Conservation (phyloP, 331 rosid genomes). For the Quercus tomentella region DNA sequence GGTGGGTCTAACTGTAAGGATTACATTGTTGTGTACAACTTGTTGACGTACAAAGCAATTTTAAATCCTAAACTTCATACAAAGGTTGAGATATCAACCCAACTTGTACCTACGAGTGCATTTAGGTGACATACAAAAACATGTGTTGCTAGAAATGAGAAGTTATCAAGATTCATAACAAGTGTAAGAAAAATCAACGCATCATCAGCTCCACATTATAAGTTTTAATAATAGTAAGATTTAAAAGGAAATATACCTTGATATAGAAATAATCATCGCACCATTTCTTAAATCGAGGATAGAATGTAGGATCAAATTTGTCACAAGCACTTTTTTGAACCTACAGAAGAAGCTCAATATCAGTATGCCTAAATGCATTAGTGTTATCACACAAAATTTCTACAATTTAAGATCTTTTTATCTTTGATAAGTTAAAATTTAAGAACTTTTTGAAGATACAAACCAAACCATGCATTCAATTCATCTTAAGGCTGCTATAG, state of each 20-base stretch:
- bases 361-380: neutral
- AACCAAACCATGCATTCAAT: neutral
- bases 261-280: slow-evolving; percentile 96
- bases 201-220: slow-evolving; percentile 4
- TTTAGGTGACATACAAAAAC: neutral
- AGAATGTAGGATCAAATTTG: slow-evolving; percentile 93
- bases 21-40: neutral
- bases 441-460: neutral
- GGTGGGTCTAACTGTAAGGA: neutral
- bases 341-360: slow-evolving; percentile 36
- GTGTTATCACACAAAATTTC: neutral
- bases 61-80: neutral
- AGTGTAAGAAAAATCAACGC: neutral
- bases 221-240: neutral
- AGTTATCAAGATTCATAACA: neutral
- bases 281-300: slow-evolving; percentile 97
- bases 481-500: neutral
- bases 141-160: neutral
- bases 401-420: neutral
- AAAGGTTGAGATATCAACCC: neutral
- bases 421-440: neutral
- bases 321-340: slow-evolving; percentile 80
- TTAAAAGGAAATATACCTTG: slow-evolving; percentile 52
- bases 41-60: neutral
- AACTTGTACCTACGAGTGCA: neutral